phyloP scores from a whole-genome alignment of 2,329 filamentous ascomycete species.

The Ramularia endophylla region DNA sequence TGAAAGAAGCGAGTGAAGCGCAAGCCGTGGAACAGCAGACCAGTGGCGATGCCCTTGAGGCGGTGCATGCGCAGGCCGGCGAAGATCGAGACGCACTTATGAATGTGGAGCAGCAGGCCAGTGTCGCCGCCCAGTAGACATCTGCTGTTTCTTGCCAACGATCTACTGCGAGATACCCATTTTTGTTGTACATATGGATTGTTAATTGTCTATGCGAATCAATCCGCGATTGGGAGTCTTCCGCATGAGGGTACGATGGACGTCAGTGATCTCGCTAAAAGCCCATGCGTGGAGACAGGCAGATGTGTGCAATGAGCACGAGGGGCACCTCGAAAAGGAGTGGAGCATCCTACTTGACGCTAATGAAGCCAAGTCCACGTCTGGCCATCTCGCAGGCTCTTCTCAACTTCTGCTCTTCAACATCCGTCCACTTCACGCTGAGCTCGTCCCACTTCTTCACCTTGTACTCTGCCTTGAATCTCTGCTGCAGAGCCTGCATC shows the following conservation, averaged over 20 bases:
- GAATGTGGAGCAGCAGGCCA: no score
- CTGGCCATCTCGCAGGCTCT: conserved; percentile 52
- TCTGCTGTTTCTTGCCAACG: no score
- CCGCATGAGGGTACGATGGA: no score
- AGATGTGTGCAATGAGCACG: no score
- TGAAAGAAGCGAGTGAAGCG: conserved; percentile 8
- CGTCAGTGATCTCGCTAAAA: no score
- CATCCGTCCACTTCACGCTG: conserved; percentile 59
- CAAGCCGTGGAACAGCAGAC: not conserved
- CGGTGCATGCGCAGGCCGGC: not conserved
- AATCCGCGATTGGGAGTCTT: no score
- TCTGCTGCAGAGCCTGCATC: conserved; percentile 51
- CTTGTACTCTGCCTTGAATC: conserved; percentile 52
- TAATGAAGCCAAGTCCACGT: conserved; percentile 54
- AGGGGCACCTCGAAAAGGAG: no score
- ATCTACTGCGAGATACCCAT: conserved; percentile 6
- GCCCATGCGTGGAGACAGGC: no score
- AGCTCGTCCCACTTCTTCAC: conserved; percentile 59
- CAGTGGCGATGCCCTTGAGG: no score
- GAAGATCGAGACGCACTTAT: not conserved
- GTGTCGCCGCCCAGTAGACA: no score
- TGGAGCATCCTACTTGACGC: conserved; percentile 46
- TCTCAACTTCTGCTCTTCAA: conserved; percentile 55
- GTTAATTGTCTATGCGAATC: not conserved
- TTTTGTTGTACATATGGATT: not conserved